Evolutionary conservation across 1,284 basidiomycete genomes (phyloP).

Genomic region (Marasmius oreades): DNA sequence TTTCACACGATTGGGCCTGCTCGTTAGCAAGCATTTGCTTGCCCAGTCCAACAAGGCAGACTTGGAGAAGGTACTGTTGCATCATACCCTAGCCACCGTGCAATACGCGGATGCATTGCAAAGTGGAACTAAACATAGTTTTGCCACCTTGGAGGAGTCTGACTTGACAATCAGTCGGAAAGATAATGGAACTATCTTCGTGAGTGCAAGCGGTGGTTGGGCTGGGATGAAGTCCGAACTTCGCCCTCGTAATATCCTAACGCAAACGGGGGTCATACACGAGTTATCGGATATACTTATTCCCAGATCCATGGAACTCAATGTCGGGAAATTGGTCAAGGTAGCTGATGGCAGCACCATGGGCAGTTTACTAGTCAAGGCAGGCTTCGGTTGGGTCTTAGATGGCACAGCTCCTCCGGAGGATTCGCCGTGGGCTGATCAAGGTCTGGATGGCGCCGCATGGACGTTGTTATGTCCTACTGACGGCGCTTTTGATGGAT

Average conservation of each 20-base stretch:
- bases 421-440: constrained; percentile 54
- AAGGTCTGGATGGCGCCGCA: constrained; percentile 45
- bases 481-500: constrained; percentile 88
- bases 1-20: constrained; percentile 79
- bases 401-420: constrained; percentile 79
- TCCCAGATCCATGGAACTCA: constrained; percentile 85
- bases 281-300: constrained; percentile 86
- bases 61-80: constrained; percentile 78
- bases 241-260: constrained; percentile 64
- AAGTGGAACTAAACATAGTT: constrained; percentile 65
- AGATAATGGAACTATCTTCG: constrained; percentile 45
- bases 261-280: constrained; percentile 90
- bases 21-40: constrained; percentile 87
- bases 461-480: constrained; percentile 90
- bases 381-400: constrained; percentile 86
- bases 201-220: constrained; percentile 75
- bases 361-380: constrained; percentile 78
- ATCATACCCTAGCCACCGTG: constrained; percentile 80
- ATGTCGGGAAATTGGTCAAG: constrained; percentile 83
- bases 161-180: constrained; percentile 60
- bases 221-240: constrained; percentile 59
- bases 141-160: constrained; percentile 69
- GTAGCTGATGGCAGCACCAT: constrained; percentile 89
- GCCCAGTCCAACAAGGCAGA: constrained; percentile 73
- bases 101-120: constrained; percentile 68